A percentile compares a stretch with the other conserved stretches of the same genome.
Conservation (phyloP, 441 rosid genomes). For the Rhodomyrtus psidioides region DNA sequence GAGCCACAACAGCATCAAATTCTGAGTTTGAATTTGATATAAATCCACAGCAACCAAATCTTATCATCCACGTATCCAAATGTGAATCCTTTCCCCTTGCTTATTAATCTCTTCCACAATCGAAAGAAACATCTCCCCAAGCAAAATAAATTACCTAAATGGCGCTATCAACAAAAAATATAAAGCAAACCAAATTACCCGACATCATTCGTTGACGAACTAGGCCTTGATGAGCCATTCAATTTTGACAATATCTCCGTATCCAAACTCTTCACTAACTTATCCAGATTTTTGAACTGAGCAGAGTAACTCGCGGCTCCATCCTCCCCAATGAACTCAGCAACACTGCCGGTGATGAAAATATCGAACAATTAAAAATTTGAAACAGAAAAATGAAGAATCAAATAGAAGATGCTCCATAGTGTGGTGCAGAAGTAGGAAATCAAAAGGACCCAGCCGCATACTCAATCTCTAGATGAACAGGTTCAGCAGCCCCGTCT, state of each 20-base stretch:
- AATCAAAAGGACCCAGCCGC: neutral
- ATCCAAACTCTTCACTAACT: conserved; percentile 45
- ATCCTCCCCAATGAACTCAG: conserved; percentile 34
- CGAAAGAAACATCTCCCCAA: neutral
- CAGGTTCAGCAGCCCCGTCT: conserved; percentile 43
- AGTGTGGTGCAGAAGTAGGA: neutral
- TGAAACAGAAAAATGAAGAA: neutral
- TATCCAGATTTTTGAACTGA: conserved; percentile 51
- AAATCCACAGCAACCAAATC: neutral
- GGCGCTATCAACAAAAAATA: neutral
- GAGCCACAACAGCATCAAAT: neutral
- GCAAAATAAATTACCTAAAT: neutral
- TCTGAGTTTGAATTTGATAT: neutral
- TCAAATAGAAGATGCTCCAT: neutral
- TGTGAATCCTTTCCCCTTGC: neutral
- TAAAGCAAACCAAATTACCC: conserved; percentile 23
- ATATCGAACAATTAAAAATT: neutral
- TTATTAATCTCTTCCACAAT: neutral
- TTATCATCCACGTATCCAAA: neutral
- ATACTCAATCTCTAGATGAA: conserved; percentile 68
- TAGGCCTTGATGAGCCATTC: conserved; percentile 15
- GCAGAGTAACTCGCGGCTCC: conserved; percentile 35
- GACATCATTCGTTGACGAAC: conserved; percentile 19
- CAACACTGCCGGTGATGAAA: conserved; percentile 32
- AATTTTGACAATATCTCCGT: conserved; percentile 40